These are phyloP conservation scores for Annona cherimola DNA, from an alignment of 164 flowering plant genomes.

Conservation along the genomic window DNA sequence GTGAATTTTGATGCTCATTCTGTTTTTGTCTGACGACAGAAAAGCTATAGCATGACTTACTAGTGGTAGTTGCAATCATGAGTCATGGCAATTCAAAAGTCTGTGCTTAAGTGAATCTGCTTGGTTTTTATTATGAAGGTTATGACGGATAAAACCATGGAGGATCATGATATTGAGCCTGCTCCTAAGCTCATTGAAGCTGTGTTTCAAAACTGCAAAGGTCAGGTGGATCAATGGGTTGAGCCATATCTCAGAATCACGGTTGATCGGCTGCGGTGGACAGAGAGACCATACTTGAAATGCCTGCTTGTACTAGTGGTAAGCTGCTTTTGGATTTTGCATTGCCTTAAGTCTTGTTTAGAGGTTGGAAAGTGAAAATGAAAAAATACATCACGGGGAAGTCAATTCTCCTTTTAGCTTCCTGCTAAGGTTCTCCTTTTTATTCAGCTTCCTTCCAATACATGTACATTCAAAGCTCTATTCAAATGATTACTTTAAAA, in stretches of 20 bases:
- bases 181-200: slow-evolving; percentile 98
- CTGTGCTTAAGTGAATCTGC: not conserved
- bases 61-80: too few species aligned
- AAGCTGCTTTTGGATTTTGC: slow-evolving; percentile 18
- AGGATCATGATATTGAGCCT: slow-evolving; percentile 89
- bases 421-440: too few species aligned
- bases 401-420: too few species aligned
- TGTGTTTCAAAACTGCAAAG: slow-evolving; percentile 86
- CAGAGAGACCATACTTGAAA: slow-evolving; percentile 74
- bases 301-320: slow-evolving; percentile 95
- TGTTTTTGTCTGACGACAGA: not conserved
- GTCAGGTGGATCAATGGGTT: slow-evolving; percentile 94
- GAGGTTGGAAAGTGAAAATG: not conserved
- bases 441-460: too few species aligned
- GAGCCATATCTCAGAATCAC: slow-evolving; percentile 88
- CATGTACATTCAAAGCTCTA: too few species aligned
- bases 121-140: slow-evolving; percentile 33
- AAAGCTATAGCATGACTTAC: not conserved
- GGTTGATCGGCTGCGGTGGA: slow-evolving; percentile 62
- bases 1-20: not conserved
- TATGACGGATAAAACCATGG: slow-evolving; percentile 79
- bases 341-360: not conserved
- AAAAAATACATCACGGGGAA: too few species aligned
- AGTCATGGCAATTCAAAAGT: not conserved
- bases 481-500: too few species aligned